phyloP scores from a whole-genome alignment of 1,284 basidiomycete species.

The Phlebopus sp. region DNA sequence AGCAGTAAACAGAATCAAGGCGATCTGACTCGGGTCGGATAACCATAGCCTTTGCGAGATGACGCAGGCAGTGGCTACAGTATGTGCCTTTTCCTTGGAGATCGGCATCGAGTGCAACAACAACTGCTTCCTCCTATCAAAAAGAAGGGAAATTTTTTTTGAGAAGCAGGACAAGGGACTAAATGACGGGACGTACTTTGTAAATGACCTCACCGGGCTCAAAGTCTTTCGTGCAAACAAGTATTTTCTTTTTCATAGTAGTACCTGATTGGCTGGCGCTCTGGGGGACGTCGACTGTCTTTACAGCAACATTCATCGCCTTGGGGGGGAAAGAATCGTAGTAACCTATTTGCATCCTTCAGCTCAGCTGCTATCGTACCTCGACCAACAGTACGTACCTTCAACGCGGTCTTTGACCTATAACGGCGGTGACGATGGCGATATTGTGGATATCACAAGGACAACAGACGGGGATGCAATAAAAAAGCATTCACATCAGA shows the following conservation, averaged over 20 bases:
- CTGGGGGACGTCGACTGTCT: slow-evolving; percentile 39
- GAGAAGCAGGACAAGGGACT: not conserved
- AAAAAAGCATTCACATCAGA: slow-evolving; percentile 63
- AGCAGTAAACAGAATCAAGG: slow-evolving; percentile 66
- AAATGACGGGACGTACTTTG: slow-evolving; percentile 44
- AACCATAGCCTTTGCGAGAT: slow-evolving; percentile 43
- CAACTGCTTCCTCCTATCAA: slow-evolving; percentile 65
- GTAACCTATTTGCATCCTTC: slow-evolving; percentile 53
- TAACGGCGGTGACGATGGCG: slow-evolving; percentile 16
- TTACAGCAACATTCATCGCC: slow-evolving; percentile 62
- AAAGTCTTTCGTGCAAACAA: slow-evolving; percentile 67
- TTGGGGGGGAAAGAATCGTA: slow-evolving; percentile 71
- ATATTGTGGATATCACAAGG: slow-evolving; percentile 14
- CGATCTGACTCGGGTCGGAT: slow-evolving; percentile 49
- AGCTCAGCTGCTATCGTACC: slow-evolving; percentile 24
- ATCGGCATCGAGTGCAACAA: slow-evolving; percentile 66
- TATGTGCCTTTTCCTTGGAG: slow-evolving; percentile 62
- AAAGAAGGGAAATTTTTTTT: slow-evolving; percentile 4
- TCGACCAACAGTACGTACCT: slow-evolving; percentile 57
- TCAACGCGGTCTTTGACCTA: slow-evolving; percentile 66
- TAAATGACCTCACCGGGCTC: slow-evolving; percentile 71
- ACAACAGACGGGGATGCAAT: slow-evolving; percentile 24
- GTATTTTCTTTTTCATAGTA: slow-evolving; percentile 46
- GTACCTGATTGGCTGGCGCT: slow-evolving; percentile 27
- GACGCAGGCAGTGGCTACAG: slow-evolving; percentile 69